Base-by-base conservation (phyloP, 2,329 filamentous ascomycete species). In the Trichoderma brevicompactum region DNA sequence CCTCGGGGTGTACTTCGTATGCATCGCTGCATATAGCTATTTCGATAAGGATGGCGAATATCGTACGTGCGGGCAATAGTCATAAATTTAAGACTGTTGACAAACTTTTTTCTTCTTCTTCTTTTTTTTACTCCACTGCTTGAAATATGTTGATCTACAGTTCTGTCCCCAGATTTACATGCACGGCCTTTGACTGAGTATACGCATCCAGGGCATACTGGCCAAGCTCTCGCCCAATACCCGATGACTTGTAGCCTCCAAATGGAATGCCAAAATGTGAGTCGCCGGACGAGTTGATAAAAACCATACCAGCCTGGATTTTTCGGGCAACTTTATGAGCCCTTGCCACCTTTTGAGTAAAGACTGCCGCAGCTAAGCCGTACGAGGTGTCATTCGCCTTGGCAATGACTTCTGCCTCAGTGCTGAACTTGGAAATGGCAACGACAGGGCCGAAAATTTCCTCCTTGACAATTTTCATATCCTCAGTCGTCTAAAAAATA, bases 281-380 rank as follows among this genome's bases (percentile, higher is more conserved):
- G 17, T 68, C 69, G 17, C 72, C 73, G 67, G 72, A 73, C 0
- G 69, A 68, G 70, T 89, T 89, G 36, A 88, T 83, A 55, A 86
- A 87, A 1, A 91, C 82, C 86, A 90, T 89, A 5, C 88, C 88
- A 0, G 87, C 84, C 68, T 90, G 85, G 44, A 91, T 75, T 1
- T 77, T 79, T 69, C 82, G 80, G 1, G 80, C 77, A 1, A 85
- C 77, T 32, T 81, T 74, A 60, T 72, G 77, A 5, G 77, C 75
- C 9, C 79, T 70, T 60, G 74, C 72, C 5, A 73, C 38, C 43
- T 73, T 66, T 36, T 70, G 66, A 1, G 70, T 73, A 61, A 74
- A 75, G 13, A 79, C 66, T 2, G 74, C 71, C 0, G 73, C 72
- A 1, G 68, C 68, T 17, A 75, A 66, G 28, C 72, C 72, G 36